Percentiles rank a stretch among this genome's conserved stretches.
phyloP scores from a whole-genome alignment of 2,329 filamentous ascomycete genomes.

The Fusarium udum region DNA sequence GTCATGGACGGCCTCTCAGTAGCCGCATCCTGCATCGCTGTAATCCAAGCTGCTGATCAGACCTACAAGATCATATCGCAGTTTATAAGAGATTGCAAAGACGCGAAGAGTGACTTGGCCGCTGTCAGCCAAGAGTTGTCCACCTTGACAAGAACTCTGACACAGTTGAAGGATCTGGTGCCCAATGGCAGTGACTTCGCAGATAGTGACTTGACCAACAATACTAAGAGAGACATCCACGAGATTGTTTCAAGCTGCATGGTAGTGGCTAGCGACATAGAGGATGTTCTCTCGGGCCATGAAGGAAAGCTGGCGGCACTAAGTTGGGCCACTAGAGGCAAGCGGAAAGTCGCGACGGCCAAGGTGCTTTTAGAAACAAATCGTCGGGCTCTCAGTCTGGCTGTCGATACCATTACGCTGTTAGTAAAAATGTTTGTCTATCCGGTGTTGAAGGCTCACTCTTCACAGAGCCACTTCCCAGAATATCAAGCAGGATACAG shows the following conservation, averaged over 20 bases:
- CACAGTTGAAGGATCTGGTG: not conserved
- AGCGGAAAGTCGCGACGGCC: not conserved
- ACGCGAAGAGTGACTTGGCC: not conserved
- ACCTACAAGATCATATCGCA: not conserved
- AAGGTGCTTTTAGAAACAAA: not conserved
- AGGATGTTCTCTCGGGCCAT: not conserved
- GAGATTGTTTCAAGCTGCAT: not conserved
- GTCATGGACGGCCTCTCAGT: slow-evolving; percentile 4
- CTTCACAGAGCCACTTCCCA: not conserved
- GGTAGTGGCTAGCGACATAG: not conserved
- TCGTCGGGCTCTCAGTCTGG: not conserved
- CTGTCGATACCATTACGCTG: slow-evolving; percentile 5
- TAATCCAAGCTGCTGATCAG: slow-evolving; percentile 5
- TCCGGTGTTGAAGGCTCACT: not conserved
- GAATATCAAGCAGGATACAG: slow-evolving; percentile 1
- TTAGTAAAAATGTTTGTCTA: not conserved
- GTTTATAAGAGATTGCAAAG: not conserved
- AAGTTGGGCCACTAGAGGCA: not conserved
- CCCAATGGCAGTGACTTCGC: not conserved
- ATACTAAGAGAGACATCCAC: not conserved
- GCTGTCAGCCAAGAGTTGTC: not conserved
- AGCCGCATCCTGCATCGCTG: slow-evolving; percentile 2
- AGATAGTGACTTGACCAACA: not conserved
- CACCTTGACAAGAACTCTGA: not conserved
- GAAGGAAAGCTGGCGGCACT: not conserved